Evolutionary conservation across 129 eudicot species (phyloP).

Genomic region (Erigeron canadensis): DNA sequence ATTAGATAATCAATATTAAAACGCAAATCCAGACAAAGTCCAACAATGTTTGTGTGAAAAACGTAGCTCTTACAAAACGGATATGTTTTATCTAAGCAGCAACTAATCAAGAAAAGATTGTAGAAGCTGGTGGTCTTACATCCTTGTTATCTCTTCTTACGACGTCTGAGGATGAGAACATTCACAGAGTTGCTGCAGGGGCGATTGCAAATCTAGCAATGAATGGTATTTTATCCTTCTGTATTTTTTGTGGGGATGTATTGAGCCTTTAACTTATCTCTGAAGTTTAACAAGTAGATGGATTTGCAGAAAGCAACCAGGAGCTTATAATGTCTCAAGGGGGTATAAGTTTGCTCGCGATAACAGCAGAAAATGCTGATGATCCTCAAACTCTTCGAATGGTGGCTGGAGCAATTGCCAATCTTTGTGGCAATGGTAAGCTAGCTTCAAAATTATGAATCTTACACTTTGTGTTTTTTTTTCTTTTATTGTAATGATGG

Average conservation of each 20-base stretch:
- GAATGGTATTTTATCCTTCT: constrained; percentile 52
- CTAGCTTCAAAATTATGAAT: neutral
- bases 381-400: constrained; percentile 98
- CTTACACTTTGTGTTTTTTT: neutral
- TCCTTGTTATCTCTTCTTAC: constrained; percentile 78
- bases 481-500: neutral
- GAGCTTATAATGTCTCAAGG: constrained; percentile 94
- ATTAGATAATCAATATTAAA: neutral
- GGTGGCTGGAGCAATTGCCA: constrained; percentile 96
- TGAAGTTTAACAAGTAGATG: neutral
- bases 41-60: neutral
- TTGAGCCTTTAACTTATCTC: neutral
- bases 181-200: constrained; percentile 93
- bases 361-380: constrained; percentile 79
- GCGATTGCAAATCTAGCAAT: constrained; percentile 95
- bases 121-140: constrained; percentile 91
- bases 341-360: constrained; percentile 64
- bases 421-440: constrained; percentile 96
- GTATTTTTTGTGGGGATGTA: neutral
- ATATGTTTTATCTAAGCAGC: constrained; percentile 44
- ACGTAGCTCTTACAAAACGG: neutral
- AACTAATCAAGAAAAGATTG: constrained; percentile 83
- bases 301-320: constrained; percentile 74
- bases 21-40: neutral
- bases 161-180: constrained; percentile 73